A percentile compares a stretch with the other conserved stretches of the same genome.
Evolutionary conservation across 2,329 filamentous ascomycete species (phyloP).

Genomic region (Alternaria sp.): DNA sequence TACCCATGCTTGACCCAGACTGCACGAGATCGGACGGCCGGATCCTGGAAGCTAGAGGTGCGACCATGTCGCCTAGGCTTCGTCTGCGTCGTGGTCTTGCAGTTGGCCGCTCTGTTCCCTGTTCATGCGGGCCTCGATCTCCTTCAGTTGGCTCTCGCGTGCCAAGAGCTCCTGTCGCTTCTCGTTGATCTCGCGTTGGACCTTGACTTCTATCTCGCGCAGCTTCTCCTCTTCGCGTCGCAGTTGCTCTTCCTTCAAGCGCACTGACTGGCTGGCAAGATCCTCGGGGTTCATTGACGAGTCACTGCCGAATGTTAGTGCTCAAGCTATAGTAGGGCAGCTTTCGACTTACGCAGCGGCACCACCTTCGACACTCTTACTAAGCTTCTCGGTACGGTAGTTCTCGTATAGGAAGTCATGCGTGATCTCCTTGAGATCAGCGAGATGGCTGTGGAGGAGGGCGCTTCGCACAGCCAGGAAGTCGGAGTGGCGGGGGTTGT

Average conservation of each 20-base stretch:
- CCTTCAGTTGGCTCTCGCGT: constrained; percentile 96
- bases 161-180: constrained; percentile 98
- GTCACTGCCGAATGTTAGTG: constrained; percentile 60
- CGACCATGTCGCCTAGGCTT: constrained; percentile 35
- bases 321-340: background rate
- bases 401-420: constrained; percentile 99
- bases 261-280: constrained; percentile 93
- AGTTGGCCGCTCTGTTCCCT: constrained; percentile 71
- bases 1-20: constrained; percentile 32
- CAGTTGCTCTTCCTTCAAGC: constrained; percentile 99
- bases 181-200: constrained; percentile 99
- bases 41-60: constrained; percentile 14
- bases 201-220: constrained; percentile 98
- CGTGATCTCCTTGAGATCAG: constrained; percentile 98
- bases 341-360: constrained; percentile 76
- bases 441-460: constrained; percentile 95
- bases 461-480: constrained; percentile 97
- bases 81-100: constrained; percentile 45
- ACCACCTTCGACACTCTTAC: constrained; percentile 97
- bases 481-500: constrained; percentile 98
- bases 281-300: constrained; percentile 98
- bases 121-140: constrained; percentile 98
- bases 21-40: constrained; percentile 18
- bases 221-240: constrained; percentile 99
- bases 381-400: constrained; percentile 99